These are phyloP conservation scores for Suillus variegatus DNA, from an alignment of 768 basidiomycete genomes.

Conservation along the genomic window DNA sequence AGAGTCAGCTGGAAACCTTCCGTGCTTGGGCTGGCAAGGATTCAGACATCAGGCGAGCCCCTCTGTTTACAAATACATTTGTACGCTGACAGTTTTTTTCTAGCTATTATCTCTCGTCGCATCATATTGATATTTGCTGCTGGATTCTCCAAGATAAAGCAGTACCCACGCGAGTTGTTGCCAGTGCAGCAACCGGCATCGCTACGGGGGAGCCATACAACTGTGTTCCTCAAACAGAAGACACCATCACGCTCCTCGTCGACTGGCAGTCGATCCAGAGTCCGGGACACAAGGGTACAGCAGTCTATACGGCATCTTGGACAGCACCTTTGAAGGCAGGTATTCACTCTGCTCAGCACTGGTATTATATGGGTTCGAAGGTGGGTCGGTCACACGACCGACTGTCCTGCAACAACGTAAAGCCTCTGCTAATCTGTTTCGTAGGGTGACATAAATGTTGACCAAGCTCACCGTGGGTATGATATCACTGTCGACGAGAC, in stretches of 20 bases:
- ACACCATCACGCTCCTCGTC: conserved; percentile 92
- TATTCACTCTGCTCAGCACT: conserved; percentile 89
- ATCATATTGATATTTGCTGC: conserved; percentile 89
- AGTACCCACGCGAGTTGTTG: conserved; percentile 81
- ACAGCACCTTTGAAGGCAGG: conserved; percentile 89
- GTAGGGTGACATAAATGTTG: conserved; percentile 88
- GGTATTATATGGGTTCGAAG: conserved; percentile 96
- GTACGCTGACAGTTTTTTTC: background rate
- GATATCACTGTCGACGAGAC: conserved; percentile 84
- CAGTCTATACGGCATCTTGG: conserved; percentile 93
- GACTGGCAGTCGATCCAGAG: conserved; percentile 88
- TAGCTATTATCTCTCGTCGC: conserved; percentile 93
- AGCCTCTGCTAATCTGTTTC: background rate
- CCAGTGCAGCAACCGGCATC: conserved; percentile 88
- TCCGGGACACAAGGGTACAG: conserved; percentile 77
- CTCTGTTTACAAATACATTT: background rate
- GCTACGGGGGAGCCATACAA: conserved; percentile 89
- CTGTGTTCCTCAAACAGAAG: conserved; percentile 85
- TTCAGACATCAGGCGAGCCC: conserved; percentile 78
- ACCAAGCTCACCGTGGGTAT: conserved; percentile 94
- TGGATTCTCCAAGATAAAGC: conserved; percentile 82
- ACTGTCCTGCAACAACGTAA: conserved; percentile 4
- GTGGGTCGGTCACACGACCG: conserved; percentile 34
- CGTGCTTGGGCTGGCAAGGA: conserved; percentile 94
- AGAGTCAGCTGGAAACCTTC: conserved; percentile 93